Conservation (phyloP, 306 rosid genomes). For the Coriaria nepalensis region DNA sequence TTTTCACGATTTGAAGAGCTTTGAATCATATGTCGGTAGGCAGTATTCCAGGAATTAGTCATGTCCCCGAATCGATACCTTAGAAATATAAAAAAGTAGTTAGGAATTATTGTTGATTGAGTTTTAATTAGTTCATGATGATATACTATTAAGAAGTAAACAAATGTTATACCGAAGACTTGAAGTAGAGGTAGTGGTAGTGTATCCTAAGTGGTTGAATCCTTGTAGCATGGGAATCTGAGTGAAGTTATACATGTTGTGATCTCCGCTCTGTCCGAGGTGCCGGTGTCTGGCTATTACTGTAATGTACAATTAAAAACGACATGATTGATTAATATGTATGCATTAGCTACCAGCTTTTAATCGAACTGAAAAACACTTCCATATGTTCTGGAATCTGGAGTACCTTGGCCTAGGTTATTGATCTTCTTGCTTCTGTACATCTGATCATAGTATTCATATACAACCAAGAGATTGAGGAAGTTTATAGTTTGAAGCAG, state of each 20-base stretch:
- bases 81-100: no score
- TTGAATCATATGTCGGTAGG: no score
- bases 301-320: slow-evolving; percentile 5
- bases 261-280: slow-evolving; percentile 56
- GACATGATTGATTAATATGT: background rate
- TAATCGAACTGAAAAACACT: background rate
- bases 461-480: background rate
- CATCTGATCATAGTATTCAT: slow-evolving; percentile 33
- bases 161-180: background rate
- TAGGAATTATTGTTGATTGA: no score
- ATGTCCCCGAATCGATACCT: no score
- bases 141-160: background rate
- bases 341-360: slow-evolving; percentile 1
- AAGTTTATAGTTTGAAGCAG: background rate
- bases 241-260: slow-evolving; percentile 61
- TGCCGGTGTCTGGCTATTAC: slow-evolving; percentile 42
- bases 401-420: slow-evolving; percentile 58
- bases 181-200: background rate
- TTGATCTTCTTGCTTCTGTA: slow-evolving; percentile 74
- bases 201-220: slow-evolving; percentile 38
- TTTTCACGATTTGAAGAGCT: no score
- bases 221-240: slow-evolving; percentile 90
- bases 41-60: no score
- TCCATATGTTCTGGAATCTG: background rate
- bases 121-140: background rate